Evolutionary conservation across 352 stramenopile genomes (phyloP).

Genomic region (Globisporangium acanthophoron): DNA sequence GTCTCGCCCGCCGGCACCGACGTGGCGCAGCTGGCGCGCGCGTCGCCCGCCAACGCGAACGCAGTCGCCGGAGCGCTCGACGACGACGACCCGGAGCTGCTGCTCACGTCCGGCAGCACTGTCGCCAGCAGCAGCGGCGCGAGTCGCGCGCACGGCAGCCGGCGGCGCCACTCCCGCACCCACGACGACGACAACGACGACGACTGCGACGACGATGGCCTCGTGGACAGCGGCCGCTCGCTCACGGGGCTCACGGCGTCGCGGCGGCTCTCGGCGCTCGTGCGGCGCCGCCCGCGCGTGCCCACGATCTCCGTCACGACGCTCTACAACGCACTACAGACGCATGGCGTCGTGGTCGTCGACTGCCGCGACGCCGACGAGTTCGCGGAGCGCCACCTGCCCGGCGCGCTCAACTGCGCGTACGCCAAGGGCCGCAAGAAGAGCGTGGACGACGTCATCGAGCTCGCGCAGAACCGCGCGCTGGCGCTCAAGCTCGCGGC

Average conservation of each 20-base stretch:
- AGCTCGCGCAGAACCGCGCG: constrained; percentile 22
- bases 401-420: constrained; percentile 50
- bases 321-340: constrained; percentile 76
- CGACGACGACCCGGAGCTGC: constrained; percentile 1
- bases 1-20: neutral
- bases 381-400: constrained; percentile 37
- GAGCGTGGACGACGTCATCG: constrained; percentile 54
- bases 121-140: constrained; percentile 4
- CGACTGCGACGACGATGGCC: constrained; percentile 4
- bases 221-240: constrained; percentile 8
- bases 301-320: constrained; percentile 55
- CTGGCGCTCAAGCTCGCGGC: constrained; percentile 36
- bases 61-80: neutral
- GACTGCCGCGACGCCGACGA: constrained; percentile 56
- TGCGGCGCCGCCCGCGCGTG: constrained; percentile 27
- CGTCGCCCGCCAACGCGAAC: neutral
- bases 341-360: constrained; percentile 51
- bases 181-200: constrained; percentile 1
- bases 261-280: constrained; percentile 19
- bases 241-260: constrained; percentile 21
- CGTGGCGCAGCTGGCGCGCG: neutral
- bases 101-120: constrained; percentile 11
- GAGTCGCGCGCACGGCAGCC: neutral
- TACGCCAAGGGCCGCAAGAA: constrained; percentile 22
- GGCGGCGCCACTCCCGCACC: neutral